Conservation (phyloP, 2,329 filamentous ascomycete genomes). For the Colletotrichum nymphaeae region DNA sequence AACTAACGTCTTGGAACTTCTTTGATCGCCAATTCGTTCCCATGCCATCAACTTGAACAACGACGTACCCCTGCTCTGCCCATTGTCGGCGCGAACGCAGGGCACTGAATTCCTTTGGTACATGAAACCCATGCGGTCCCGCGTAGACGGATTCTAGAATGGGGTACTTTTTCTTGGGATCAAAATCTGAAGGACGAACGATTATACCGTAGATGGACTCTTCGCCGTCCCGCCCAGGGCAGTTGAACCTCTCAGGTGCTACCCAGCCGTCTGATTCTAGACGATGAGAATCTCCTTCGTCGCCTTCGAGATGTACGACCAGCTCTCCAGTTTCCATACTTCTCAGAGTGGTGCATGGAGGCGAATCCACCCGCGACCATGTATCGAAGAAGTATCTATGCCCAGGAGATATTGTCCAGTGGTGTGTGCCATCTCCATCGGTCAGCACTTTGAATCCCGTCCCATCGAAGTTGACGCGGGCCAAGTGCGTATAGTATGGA, state of each 20-base stretch:
- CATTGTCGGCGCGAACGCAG: conserved; percentile 36
- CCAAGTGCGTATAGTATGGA: conserved; percentile 42
- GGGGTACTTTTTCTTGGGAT: conserved; percentile 41
- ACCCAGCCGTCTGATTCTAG: background rate
- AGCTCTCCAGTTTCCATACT: background rate
- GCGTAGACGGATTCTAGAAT: conserved; percentile 45
- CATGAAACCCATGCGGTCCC: conserved; percentile 40
- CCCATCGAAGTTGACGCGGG: conserved; percentile 41
- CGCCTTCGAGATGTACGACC: background rate
- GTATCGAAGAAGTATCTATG: background rate
- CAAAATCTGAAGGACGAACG: conserved; percentile 38
- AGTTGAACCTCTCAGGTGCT: background rate
- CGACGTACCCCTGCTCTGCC: conserved; percentile 44
- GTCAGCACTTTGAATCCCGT: conserved; percentile 41
- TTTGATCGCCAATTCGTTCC: conserved; percentile 46
- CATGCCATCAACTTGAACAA: conserved; percentile 46
- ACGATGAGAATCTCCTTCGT: background rate
- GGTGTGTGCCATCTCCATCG: conserved; percentile 42
- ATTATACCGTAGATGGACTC: background rate
- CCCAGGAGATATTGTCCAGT: conserved; percentile 39
- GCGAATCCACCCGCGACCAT: background rate
- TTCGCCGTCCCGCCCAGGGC: background rate
- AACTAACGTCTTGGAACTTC: conserved; percentile 44
- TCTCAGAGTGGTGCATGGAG: background rate
- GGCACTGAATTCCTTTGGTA: conserved; percentile 40